These are phyloP conservation scores for Leccinellum albellum DNA, from an alignment of 768 basidiomycete genomes.

Conservation along the genomic window DNA sequence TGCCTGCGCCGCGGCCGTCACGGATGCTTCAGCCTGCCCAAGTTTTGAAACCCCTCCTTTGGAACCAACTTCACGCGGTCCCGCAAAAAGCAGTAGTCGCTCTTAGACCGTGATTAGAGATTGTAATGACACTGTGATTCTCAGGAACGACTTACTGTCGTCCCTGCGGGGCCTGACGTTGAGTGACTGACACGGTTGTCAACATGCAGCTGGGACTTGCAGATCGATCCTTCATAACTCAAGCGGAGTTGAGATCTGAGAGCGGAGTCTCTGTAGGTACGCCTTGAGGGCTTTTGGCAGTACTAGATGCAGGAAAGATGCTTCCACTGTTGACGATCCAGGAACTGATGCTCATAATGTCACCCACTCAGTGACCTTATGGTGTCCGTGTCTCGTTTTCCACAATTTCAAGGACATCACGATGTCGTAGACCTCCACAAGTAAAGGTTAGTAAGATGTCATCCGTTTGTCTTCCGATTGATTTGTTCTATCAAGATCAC, in stretches of 20 bases:
- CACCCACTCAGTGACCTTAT: too few species aligned
- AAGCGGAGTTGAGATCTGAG: neutral
- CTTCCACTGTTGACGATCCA: neutral
- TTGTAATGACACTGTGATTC: slow-evolving; percentile 10
- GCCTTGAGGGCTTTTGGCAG: neutral
- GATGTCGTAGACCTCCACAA: too few species aligned
- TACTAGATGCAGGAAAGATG: too few species aligned
- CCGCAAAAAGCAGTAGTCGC: slow-evolving; percentile 6
- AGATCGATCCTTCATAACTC: neutral
- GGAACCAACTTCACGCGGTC: slow-evolving; percentile 15
- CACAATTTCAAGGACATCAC: too few species aligned
- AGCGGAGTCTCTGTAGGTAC: neutral
- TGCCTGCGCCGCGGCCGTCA: neutral
- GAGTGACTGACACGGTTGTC: neutral
- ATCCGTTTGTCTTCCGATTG: too few species aligned
- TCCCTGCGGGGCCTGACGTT: neutral
- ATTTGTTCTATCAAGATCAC: neutral
- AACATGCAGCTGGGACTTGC: neutral
- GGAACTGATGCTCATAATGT: too few species aligned
- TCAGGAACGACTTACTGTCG: slow-evolving; percentile 15
- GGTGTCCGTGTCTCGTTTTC: too few species aligned
- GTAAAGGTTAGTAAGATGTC: too few species aligned
- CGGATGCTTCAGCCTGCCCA: neutral
- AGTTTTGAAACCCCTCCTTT: slow-evolving; percentile 6
- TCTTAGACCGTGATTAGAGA: neutral